Conservation (phyloP, 495 filamentous ascomycete species). For the Lasiosphaeria hispida region DNA sequence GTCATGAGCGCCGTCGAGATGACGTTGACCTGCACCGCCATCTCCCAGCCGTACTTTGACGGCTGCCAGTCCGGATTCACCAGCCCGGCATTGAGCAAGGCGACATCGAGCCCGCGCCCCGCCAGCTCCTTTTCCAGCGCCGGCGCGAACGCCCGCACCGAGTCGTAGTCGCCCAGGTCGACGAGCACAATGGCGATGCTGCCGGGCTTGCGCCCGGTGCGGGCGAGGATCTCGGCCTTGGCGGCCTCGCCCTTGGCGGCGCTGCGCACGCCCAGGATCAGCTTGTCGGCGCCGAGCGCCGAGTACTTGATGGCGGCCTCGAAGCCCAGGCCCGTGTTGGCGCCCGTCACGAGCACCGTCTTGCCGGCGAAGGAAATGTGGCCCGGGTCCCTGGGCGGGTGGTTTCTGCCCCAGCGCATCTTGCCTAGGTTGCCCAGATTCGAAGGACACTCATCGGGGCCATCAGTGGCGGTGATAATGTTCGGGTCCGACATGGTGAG, state of each 20-base stretch:
- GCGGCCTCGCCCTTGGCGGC: constrained; percentile 41
- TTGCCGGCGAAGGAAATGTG: constrained; percentile 21
- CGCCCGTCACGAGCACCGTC: constrained; percentile 53
- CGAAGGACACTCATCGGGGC: background rate
- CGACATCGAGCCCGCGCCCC: constrained; percentile 36
- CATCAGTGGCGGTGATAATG: too few relatives aligned
- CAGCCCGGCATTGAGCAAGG: constrained; percentile 46
- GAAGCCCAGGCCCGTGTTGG: constrained; percentile 53
- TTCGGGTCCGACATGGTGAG: too few relatives aligned
- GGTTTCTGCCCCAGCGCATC: constrained; percentile 5
- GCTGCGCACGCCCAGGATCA: constrained; percentile 40
- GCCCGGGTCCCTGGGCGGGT: background rate
- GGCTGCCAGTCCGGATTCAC: constrained; percentile 15
- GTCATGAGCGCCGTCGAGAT: constrained; percentile 57
- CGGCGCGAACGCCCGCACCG: constrained; percentile 22
- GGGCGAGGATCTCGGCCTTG: constrained; percentile 34
- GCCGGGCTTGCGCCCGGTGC: constrained; percentile 33
- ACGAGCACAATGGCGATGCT: constrained; percentile 51
- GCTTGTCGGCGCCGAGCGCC: constrained; percentile 11
- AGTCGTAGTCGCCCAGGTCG: constrained; percentile 39
- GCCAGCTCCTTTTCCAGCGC: constrained; percentile 20
- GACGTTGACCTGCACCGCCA: constrained; percentile 57
- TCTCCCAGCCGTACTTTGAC: constrained; percentile 50
- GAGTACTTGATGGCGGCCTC: constrained; percentile 46
- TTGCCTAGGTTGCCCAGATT: background rate